phyloP scores from a whole-genome alignment of 2,329 filamentous ascomycete genomes.

The Diaporthe citriasiana region DNA sequence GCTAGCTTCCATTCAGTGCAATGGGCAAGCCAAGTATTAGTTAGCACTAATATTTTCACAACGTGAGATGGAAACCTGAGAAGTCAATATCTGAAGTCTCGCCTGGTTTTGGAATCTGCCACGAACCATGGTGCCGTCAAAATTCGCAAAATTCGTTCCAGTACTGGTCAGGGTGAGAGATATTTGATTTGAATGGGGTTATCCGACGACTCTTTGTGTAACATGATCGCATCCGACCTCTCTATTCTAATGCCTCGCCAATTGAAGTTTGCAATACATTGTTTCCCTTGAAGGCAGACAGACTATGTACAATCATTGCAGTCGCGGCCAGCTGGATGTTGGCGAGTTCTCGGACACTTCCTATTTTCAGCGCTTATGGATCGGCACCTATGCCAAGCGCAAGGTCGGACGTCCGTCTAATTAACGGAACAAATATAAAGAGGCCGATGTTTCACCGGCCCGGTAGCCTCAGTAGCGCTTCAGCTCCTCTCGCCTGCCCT shows the following conservation, averaged over 20 bases:
- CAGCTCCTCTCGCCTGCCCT: too few relatives aligned
- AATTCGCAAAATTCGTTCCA: neutral
- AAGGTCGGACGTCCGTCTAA: neutral
- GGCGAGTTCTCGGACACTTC: constrained; percentile 24
- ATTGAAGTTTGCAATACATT: neutral
- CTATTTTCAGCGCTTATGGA: neutral
- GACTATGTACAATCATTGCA: neutral
- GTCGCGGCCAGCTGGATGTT: neutral
- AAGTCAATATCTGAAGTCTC: too few relatives aligned
- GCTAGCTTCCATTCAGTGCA: too few relatives aligned
- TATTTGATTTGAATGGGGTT: too few relatives aligned
- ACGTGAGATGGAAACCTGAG: neutral
- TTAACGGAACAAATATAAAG: neutral
- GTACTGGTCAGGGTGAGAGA: too few relatives aligned
- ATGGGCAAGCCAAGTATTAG: neutral
- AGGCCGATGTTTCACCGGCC: neutral
- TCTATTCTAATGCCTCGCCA: rapidly evolving
- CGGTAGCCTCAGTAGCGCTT: neutral
- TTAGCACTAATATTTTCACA: neutral
- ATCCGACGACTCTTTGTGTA: neutral
- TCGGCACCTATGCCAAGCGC: constrained; percentile 9
- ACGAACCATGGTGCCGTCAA: neutral
- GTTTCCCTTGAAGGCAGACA: neutral
- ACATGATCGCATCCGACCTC: too few relatives aligned
- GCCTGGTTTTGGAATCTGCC: too few relatives aligned